Conservation (phyloP, 306 rosid genomes). For the Prunus mira region DNA sequence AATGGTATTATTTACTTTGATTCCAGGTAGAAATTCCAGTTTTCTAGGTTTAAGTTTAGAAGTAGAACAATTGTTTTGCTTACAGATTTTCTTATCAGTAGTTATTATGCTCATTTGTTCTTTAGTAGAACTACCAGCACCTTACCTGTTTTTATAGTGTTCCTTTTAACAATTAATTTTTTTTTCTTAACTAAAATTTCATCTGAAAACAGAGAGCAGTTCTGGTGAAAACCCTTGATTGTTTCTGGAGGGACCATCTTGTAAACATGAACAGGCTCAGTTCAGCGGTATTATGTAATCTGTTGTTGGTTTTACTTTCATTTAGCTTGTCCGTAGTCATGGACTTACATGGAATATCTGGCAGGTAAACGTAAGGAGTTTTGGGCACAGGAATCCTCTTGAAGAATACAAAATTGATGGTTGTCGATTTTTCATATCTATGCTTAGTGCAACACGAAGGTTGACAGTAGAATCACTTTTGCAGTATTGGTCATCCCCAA, state of each 20-base stretch:
- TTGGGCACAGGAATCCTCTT: constrained; percentile 96
- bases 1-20: background rate
- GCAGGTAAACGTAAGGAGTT: constrained; percentile 93
- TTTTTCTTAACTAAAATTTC: background rate
- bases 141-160: background rate
- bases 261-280: constrained; percentile 94
- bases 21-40: background rate
- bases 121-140: too few species aligned
- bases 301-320: constrained; percentile 14
- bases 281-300: constrained; percentile 65
- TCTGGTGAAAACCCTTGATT: constrained; percentile 87
- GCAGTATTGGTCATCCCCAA: constrained; percentile 88
- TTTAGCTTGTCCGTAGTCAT: constrained; percentile 17
- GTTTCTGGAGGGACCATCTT: constrained; percentile 98
- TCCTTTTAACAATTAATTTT: background rate
- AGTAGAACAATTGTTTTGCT: background rate
- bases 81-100: background rate
- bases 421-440: constrained; percentile 91
- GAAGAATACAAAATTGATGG: constrained; percentile 98
- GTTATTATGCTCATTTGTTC: background rate
- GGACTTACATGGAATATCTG: constrained; percentile 38
- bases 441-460: constrained; percentile 96
- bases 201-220: constrained; percentile 72
- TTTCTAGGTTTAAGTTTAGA: too few species aligned
- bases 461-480: constrained; percentile 85